These are phyloP conservation scores for Aspergillus neotritici DNA, from an alignment of 2,329 filamentous ascomycete species.

Conservation along the genomic window DNA sequence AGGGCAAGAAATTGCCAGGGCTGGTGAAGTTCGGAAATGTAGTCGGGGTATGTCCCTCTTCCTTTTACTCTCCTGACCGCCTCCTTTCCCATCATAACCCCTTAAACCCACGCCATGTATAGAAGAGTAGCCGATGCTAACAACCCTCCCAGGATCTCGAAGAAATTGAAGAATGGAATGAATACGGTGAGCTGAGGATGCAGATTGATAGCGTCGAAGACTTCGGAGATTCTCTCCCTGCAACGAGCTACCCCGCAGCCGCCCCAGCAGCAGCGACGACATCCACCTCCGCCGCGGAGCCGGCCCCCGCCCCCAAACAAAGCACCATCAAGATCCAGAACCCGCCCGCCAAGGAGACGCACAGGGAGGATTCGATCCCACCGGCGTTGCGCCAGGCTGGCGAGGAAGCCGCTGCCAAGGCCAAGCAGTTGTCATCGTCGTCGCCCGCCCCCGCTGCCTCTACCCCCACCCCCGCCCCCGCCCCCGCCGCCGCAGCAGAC, in stretches of 20 bases:
- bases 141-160: slow-evolving; percentile 65
- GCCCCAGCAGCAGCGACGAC: slow-evolving; percentile 22
- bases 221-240: slow-evolving; percentile 25
- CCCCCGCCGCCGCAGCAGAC: slow-evolving; percentile 5
- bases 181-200: slow-evolving; percentile 90
- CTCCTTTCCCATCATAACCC: neutral
- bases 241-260: slow-evolving; percentile 22
- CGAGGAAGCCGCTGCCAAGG: slow-evolving; percentile 35
- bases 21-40: slow-evolving; percentile 83
- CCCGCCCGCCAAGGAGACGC: slow-evolving; percentile 32
- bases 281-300: slow-evolving; percentile 19
- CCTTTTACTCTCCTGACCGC: neutral
- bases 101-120: no score
- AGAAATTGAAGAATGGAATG: slow-evolving; percentile 98
- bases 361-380: slow-evolving; percentile 35
- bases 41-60: slow-evolving; percentile 63
- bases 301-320: slow-evolving; percentile 21
- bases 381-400: slow-evolving; percentile 42
- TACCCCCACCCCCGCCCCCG: slow-evolving; percentile 1
- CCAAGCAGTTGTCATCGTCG: slow-evolving; percentile 24
- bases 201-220: slow-evolving; percentile 55
- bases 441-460: slow-evolving; percentile 8
- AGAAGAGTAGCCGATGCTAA: slow-evolving; percentile 6
- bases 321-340: slow-evolving; percentile 39
- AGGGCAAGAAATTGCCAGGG: slow-evolving; percentile 82